Conservation (phyloP, 345 rosid species). For the Pistacia atlantica region DNA sequence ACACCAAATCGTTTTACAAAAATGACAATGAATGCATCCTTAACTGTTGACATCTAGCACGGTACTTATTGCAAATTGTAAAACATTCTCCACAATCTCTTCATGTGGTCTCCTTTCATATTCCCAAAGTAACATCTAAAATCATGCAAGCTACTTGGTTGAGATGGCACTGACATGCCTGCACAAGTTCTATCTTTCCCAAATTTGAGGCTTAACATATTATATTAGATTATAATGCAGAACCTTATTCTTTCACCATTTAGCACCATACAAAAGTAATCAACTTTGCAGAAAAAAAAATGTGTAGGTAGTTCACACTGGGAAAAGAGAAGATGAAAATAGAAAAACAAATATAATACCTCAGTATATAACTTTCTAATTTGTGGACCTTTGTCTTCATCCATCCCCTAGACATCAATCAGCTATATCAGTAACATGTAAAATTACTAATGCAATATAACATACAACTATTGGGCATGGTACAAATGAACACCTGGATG, state of each 20-base stretch:
- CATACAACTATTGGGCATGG: constrained; percentile 10
- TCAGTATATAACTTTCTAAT: constrained; percentile 41
- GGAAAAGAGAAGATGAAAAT: constrained; percentile 1
- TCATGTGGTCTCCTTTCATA: not conserved
- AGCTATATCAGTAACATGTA: not conserved
- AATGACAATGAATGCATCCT: too few relatives aligned
- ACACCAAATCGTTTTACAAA: too few relatives aligned
- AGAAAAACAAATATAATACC: constrained; percentile 21
- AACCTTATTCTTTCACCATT: not conserved
- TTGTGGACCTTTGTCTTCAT: constrained; percentile 46
- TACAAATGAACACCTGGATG: constrained; percentile 28
- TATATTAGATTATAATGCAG: not conserved
- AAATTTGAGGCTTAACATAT: too few relatives aligned
- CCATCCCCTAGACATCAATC: constrained; percentile 36
- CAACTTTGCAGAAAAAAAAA: not conserved
- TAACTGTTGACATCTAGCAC: not conserved
- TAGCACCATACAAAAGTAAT: constrained; percentile 1
- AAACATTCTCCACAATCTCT: not conserved
- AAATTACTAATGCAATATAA: not conserved
- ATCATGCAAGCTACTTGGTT: not conserved
- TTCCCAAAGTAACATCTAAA: not conserved
- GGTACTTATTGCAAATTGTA: not conserved
- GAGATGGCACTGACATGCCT: too few relatives aligned
- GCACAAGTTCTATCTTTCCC: too few relatives aligned
- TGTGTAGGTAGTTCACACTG: not conserved